Percentiles rank a stretch among this genome's conserved stretches.
Conservation (phyloP, 805 yeast species). For the Spathaspora girioi region DNA sequence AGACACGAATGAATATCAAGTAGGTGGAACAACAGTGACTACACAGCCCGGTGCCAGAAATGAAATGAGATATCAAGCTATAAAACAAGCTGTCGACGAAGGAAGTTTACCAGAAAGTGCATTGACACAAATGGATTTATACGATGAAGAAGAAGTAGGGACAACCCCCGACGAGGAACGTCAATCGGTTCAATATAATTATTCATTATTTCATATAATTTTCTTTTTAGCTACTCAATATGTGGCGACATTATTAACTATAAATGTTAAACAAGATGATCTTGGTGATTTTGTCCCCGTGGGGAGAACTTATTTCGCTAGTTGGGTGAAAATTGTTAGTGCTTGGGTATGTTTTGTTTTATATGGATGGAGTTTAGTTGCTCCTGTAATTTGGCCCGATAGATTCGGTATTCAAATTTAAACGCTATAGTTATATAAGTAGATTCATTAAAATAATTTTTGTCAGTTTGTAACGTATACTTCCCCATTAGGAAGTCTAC, state of each 20-base stretch:
- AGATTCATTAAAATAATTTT: too few species aligned
- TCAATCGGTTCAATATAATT: constrained; percentile 71
- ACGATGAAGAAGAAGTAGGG: constrained; percentile 39
- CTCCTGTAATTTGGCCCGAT: constrained; percentile 89
- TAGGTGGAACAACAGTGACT: background rate
- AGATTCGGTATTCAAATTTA: constrained; percentile 52
- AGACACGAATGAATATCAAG: constrained; percentile 35
- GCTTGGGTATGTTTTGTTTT: constrained; percentile 88
- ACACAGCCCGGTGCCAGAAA: constrained; percentile 51
- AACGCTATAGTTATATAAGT: background rate
- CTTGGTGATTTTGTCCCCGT: constrained; percentile 92
- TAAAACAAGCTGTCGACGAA: constrained; percentile 91
- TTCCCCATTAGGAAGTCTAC: constrained; percentile 23
- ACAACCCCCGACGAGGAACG: constrained; percentile 52
- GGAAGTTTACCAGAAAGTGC: constrained; percentile 96
- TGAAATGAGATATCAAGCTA: constrained; percentile 81
- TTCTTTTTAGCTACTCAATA: constrained; percentile 96
- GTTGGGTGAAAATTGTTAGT: constrained; percentile 90
- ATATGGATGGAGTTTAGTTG: constrained; percentile 87
- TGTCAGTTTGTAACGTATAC: background rate
- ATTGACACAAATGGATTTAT: constrained; percentile 65
- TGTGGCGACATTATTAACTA: constrained; percentile 88
- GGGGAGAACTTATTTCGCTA: constrained; percentile 91
- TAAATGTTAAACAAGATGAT: constrained; percentile 81
- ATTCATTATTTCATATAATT: constrained; percentile 82